These are phyloP conservation scores for Sugiyamaella smithiae DNA, from an alignment of 805 yeast genomes.

Conservation along the genomic window DNA sequence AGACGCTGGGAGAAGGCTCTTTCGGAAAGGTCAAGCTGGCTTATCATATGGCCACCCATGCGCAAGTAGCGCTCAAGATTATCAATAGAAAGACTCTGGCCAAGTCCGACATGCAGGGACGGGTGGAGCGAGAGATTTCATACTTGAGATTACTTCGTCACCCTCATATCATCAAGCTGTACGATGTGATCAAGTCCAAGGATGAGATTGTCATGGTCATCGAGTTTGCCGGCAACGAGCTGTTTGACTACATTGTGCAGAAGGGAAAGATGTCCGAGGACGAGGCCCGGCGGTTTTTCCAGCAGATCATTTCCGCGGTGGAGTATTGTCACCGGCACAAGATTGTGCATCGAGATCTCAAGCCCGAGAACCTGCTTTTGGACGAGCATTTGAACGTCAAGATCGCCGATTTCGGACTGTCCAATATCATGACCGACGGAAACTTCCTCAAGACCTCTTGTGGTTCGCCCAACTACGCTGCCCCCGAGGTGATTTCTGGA, in stretches of 20 bases:
- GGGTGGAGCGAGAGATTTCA: slow-evolving; percentile 91
- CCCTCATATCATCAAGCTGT: slow-evolving; percentile 92
- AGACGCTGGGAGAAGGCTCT: slow-evolving; percentile 93
- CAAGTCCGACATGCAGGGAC: slow-evolving; percentile 94
- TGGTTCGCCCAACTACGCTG: slow-evolving; percentile 96
- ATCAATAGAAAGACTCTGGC: slow-evolving; percentile 90
- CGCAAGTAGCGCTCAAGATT: slow-evolving; percentile 87
- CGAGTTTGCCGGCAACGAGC: slow-evolving; percentile 94
- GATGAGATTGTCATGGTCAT: slow-evolving; percentile 97
- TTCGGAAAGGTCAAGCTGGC: slow-evolving; percentile 84
- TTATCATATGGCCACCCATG: slow-evolving; percentile 80
- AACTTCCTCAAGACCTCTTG: slow-evolving; percentile 91
- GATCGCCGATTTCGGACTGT: slow-evolving; percentile 93
- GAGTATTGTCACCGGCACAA: slow-evolving; percentile 96
- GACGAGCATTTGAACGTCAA: slow-evolving; percentile 91
- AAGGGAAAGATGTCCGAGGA: slow-evolving; percentile 88
- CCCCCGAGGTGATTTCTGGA: slow-evolving; percentile 95
- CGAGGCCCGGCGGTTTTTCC: slow-evolving; percentile 91
- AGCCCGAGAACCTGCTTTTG: slow-evolving; percentile 87
- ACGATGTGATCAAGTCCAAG: slow-evolving; percentile 91
- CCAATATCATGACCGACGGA: slow-evolving; percentile 97
- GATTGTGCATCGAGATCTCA: slow-evolving; percentile 93
- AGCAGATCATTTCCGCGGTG: slow-evolving; percentile 93
- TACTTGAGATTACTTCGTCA: slow-evolving; percentile 85
- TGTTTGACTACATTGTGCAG: slow-evolving; percentile 93